Base-by-base conservation (phyloP, 2,329 filamentous ascomycete genomes). In the Xylariaceae sp. region DNA sequence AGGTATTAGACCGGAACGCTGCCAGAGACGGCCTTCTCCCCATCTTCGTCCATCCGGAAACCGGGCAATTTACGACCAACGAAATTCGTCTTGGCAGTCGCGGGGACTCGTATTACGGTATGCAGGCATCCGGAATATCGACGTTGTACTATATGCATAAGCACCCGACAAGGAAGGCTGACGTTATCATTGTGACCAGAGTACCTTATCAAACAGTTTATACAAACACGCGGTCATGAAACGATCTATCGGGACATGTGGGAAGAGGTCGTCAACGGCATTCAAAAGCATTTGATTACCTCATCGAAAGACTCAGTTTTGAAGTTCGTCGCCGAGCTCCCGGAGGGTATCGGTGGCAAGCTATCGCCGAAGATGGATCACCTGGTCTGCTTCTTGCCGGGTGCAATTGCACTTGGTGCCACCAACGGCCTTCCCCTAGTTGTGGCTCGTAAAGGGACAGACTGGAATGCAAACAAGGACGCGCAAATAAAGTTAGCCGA, bases 191-290 rank as follows among this genome's bases (percentile, higher is more conserved):
- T n/a, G n/a, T 46, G 22, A 22, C 19, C 44, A 50, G 50, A 97
- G 68, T 96, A 97, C 65, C 79, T 97, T 37, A 92, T 96, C 72
- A 97, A 97, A 71, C 92, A 97, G 66, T 95, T 93, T 63, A 75
- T 95, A 14, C 92, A 97, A 67, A 97, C 92, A 6, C 86, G 86
- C 42, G 81, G 85, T 61, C 76, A 89, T 58, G 91, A 96, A 64
- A 75, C 80, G 0, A 70, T 96, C 10, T 97, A 97, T 66, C 75
- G 83, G 52, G 85, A 92, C 11, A 87, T 97, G 82, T 97, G 92
- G 89, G 76, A 90, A 35, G 85, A 96, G 62, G 76, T 88, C 5
- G 72, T 97, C 33, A 72, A 70, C 6, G 92, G 91, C 38, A 83
- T 96, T 45, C 87, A 89, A 58, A 93, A 94, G 67, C 85, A 97